Evolutionary conservation across 768 basidiomycete species (phyloP), one percentile per base, ranked within the genome.

Genomic region (Suillus discolor): DNA sequence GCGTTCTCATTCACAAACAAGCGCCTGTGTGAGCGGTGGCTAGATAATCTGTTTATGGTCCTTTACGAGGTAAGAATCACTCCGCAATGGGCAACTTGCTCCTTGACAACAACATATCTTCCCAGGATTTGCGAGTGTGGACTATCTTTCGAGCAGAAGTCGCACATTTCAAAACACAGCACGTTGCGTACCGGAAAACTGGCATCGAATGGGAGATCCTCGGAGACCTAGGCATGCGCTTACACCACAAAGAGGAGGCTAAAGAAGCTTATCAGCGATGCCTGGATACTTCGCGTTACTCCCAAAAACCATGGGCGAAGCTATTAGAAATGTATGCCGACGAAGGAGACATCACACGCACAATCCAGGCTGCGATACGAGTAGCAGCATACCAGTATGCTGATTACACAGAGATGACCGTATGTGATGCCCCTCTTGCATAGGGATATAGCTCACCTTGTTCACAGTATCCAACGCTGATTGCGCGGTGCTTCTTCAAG

Each of bases 81-180:
- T 31, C 23, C 44, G 15, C n/a, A 18, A 3, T 9, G 4, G 2
- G 11, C 47, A 8, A 5, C 23, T 28, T 28, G 38, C 61, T 28
- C 38, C 20, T 28, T 57, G 64, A 38, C 63, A 18, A n/a, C 13
- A 36, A 18, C 16, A 49, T 28, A n/a, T 23, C 12, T 45, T 38
- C 5, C 16, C 67, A 96, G 94, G 97, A 99, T 75, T 82, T 99
- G 45, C 89, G 97, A 18, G 93, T 99, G 5, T 99, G 97, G 91
- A 99, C 97, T 1, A 99, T 99, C 72, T 99, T 97, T 87, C 87
- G 97, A 28, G 97, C 97, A 3, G 97, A 99, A 74, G 93, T 98
- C 13, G 96, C 96, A 0, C 97, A 99, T 75, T 99, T 97, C 86
- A 99, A 97, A 75, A 96, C 95, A 3, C 97, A 99, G 76, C 96